Conservation (phyloP, 805 yeast genomes). For the Ogataea haglerorum region DNA sequence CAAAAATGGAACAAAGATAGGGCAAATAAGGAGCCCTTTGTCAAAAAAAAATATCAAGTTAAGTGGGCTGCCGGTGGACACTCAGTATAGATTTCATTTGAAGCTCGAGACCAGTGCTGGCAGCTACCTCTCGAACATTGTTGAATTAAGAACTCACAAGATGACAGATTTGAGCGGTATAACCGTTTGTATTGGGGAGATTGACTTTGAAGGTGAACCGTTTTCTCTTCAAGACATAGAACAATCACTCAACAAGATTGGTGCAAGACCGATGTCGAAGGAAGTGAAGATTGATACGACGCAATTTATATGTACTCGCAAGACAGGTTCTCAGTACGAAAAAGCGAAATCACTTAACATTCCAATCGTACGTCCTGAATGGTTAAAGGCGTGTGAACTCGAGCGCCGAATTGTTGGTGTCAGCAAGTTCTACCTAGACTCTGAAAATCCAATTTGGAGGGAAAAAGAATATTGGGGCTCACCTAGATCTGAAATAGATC, state of each 20-base stretch:
- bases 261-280: slow-evolving; percentile 75
- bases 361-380: slow-evolving; percentile 93
- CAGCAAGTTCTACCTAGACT: slow-evolving; percentile 72
- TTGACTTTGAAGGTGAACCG: slow-evolving; percentile 50
- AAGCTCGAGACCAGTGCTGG: slow-evolving; percentile 89
- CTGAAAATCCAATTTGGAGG: slow-evolving; percentile 40
- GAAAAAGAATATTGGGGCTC: slow-evolving; percentile 42
- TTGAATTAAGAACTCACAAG: slow-evolving; percentile 80
- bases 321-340: slow-evolving; percentile 60
- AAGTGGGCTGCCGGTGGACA: slow-evolving; percentile 87
- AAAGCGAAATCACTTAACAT: slow-evolving; percentile 83
- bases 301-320: slow-evolving; percentile 78
- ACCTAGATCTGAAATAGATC: too few species aligned
- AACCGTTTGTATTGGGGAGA: slow-evolving; percentile 83
- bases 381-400: slow-evolving; percentile 90
- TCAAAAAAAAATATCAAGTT: slow-evolving; percentile 78
- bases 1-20: slow-evolving; percentile 70
- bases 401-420: slow-evolving; percentile 93
- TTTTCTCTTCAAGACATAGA: slow-evolving; percentile 57
- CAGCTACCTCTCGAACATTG: slow-evolving; percentile 60
- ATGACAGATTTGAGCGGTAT: slow-evolving; percentile 96
- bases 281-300: slow-evolving; percentile 87
- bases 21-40: slow-evolving; percentile 80
- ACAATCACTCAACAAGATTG: slow-evolving; percentile 61
- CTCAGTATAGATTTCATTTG: slow-evolving; percentile 73